Conservation (phyloP, 2,329 filamentous ascomycete species). For the Talaromyces sp. region DNA sequence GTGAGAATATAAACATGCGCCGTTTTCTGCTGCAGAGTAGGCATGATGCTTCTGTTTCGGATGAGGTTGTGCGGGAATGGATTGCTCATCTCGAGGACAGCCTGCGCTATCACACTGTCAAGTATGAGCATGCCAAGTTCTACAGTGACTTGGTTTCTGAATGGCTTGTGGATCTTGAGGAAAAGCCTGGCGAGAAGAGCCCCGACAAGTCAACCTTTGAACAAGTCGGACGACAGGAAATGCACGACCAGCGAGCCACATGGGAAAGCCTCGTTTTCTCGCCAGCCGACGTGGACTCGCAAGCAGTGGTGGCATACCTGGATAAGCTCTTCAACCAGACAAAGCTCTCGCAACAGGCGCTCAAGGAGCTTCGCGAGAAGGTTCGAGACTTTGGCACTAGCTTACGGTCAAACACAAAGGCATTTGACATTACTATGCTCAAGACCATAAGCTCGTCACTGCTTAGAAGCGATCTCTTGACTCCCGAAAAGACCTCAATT, state of each 20-base stretch:
- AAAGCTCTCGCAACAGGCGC: slow-evolving; percentile 36
- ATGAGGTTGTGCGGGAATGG: slow-evolving; percentile 43
- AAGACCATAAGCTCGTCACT: slow-evolving; percentile 47
- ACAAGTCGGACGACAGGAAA: slow-evolving; percentile 48
- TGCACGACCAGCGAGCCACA: slow-evolving; percentile 48
- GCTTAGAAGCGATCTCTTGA: slow-evolving; percentile 48
- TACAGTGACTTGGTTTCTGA: slow-evolving; percentile 55
- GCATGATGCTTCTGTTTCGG: slow-evolving; percentile 51
- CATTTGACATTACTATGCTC: slow-evolving; percentile 32
- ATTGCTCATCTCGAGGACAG: slow-evolving; percentile 45
- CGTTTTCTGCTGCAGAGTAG: slow-evolving; percentile 51
- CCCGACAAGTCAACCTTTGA: slow-evolving; percentile 34
- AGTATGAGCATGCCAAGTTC: slow-evolving; percentile 53
- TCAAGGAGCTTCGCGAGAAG: slow-evolving; percentile 38
- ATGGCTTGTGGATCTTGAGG: slow-evolving; percentile 43
- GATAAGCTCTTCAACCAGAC: slow-evolving; percentile 46
- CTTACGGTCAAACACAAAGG: slow-evolving; percentile 31
- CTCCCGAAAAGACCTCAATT: slow-evolving; percentile 47
- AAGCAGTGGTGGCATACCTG: slow-evolving; percentile 48
- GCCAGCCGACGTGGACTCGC: slow-evolving; percentile 41
- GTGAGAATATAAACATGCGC: slow-evolving; percentile 41
- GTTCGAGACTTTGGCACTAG: slow-evolving; percentile 36
- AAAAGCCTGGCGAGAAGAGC: slow-evolving; percentile 10
- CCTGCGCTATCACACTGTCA: slow-evolving; percentile 48
- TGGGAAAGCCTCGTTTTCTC: slow-evolving; percentile 58